Percentiles rank a stretch among this genome's conserved stretches.
Conservation (phyloP, 495 filamentous ascomycete species). For the Daldinia grandis region DNA sequence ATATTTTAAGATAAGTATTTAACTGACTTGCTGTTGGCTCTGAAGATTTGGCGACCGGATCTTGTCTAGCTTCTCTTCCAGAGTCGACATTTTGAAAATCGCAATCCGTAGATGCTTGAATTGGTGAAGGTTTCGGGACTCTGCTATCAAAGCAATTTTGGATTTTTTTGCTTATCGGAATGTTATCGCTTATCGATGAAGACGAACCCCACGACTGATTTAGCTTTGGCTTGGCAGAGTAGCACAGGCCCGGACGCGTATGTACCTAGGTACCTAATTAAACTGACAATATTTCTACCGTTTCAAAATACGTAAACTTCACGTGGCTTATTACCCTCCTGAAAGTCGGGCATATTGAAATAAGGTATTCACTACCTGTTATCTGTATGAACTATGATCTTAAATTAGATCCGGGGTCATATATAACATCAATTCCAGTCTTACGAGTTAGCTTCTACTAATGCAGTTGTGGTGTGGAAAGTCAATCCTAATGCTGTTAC, state of each 20-base stretch:
- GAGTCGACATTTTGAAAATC: constrained; percentile 70
- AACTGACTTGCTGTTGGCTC: constrained; percentile 86
- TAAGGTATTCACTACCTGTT: background rate
- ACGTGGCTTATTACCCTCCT: too few relatives aligned
- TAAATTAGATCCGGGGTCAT: background rate
- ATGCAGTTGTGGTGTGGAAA: constrained; percentile 3
- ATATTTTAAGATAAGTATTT: background rate
- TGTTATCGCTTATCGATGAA: constrained; percentile 39
- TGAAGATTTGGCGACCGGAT: constrained; percentile 96
- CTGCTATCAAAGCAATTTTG: constrained; percentile 36
- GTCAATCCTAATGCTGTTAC: constrained; percentile 12
- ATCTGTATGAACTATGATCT: background rate
- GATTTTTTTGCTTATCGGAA: constrained; percentile 40
- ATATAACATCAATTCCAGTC: constrained; percentile 10
- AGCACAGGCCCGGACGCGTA: too few relatives aligned
- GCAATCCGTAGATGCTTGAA: constrained; percentile 31
- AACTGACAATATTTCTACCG: too few relatives aligned
- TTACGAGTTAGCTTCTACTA: background rate
- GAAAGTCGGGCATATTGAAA: too few relatives aligned
- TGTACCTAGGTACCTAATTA: background rate
- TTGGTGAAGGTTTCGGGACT: constrained; percentile 19
- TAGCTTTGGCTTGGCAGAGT: constrained; percentile 7
- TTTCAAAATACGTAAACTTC: too few relatives aligned
- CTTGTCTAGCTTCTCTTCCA: constrained; percentile 91
- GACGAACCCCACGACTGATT: constrained; percentile 38